Base-by-base conservation (phyloP, 106 monocot genomes). In the Ottelia alismoides region DNA sequence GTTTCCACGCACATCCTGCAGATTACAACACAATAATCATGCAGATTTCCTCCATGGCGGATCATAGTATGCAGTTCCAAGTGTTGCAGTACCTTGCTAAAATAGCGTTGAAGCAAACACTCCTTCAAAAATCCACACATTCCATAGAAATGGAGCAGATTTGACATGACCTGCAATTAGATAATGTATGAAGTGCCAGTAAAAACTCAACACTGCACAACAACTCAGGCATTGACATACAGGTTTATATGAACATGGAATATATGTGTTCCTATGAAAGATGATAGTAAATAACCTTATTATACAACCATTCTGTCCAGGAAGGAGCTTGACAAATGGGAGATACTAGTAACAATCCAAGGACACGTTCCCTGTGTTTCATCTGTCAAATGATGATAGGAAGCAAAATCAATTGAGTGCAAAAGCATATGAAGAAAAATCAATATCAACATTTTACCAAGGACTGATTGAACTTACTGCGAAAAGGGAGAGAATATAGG, bases 281-380 rank as follows among this genome's bases (percentile, higher is more conserved):
- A 16, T 43, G 10, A 43, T 16, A 43, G 40, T 2, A 12, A 0
- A 28, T 11, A 27, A 86, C 86, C 76, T 86, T 86, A 69, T 78
- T 77, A 57, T 77, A 77, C 60, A 77, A 54, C 86, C 86, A 86
- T 35, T 86, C 86, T 2, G 74, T 77, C 86, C 86, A 86, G 24
- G 86, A 74, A 6, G 86, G 86, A 47, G 81, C 63, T 68, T 69
- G 70, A 56, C 86, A 86, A 49, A 86, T 52, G 58, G 86, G 86
- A 18, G 86, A 86, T 10, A 86, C 64, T 20, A 86, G 74, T 45
- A 86, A 77, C 49, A 86, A 61, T 58, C 81, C 86, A 64, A 67
- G 22, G 45, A 77, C 74, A 10, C 86, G 73, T 3, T 86, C 74
- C 40, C 61, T 59, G 43, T 86, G 65, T 58, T 72, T 80, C 22